Evolutionary conservation across 208 protist genomes (phyloP).

Genomic region (Wallacemonas sp.): DNA sequence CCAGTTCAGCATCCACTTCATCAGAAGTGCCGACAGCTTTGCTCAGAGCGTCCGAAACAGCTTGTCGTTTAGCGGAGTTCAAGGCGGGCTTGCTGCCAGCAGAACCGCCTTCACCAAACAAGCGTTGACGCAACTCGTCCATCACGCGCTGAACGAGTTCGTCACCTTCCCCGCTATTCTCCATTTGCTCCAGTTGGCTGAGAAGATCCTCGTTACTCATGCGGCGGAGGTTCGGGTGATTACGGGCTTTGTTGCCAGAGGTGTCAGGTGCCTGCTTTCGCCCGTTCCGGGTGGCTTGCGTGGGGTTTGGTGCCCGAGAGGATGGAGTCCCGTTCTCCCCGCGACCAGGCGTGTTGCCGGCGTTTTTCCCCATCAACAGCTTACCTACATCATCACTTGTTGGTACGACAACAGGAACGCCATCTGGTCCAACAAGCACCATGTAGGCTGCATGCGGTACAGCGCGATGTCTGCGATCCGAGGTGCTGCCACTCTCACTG

Average conservation of each 20-base stretch:
- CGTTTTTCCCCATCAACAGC: background rate
- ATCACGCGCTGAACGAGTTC: slow-evolving; percentile 5
- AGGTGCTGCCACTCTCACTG: background rate
- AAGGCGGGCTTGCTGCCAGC: too few species aligned
- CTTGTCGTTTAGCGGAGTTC: background rate
- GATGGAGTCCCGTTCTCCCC: background rate
- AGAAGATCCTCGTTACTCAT: slow-evolving; percentile 1
- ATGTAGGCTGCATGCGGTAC: slow-evolving; percentile 5
- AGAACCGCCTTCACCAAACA: background rate
- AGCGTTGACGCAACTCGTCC: slow-evolving; percentile 2
- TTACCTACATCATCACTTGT: background rate
- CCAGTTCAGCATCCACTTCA: background rate
- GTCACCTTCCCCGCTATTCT: background rate
- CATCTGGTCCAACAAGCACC: background rate
- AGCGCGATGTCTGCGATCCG: background rate
- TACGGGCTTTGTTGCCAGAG: background rate
- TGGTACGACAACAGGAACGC: background rate
- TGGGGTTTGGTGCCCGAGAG: background rate
- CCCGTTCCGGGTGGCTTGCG: background rate
- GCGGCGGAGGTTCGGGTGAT: background rate
- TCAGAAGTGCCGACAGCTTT: slow-evolving; percentile 6
- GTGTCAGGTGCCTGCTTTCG: background rate
- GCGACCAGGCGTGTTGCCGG: background rate
- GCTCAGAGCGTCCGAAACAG: background rate
- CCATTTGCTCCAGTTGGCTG: background rate